A percentile compares a stretch with the other conserved stretches of the same genome.
These are phyloP conservation scores for Lentinula raphanica DNA, from an alignment of 768 basidiomycete genomes.

Conservation along the genomic window DNA sequence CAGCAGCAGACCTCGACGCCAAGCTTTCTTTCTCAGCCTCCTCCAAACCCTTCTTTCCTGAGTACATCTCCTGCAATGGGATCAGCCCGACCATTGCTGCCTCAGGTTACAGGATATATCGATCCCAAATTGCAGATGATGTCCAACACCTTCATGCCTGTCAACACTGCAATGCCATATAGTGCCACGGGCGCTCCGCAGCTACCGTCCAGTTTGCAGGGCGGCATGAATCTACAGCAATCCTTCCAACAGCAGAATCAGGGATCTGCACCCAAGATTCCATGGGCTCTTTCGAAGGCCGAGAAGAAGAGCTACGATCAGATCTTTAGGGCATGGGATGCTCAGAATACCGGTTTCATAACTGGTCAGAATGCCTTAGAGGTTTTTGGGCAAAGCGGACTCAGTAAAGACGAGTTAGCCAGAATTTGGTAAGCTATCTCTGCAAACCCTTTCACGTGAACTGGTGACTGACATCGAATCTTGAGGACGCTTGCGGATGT, in stretches of 20 bases:
- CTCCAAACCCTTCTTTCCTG: constrained; percentile 45
- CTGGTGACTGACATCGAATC: constrained; percentile 5
- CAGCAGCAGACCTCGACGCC: constrained; percentile 42
- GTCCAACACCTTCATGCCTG: constrained; percentile 89
- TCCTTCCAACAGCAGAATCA: constrained; percentile 87
- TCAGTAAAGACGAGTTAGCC: constrained; percentile 86
- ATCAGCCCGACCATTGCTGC: constrained; percentile 17
- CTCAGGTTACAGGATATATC: constrained; percentile 71
- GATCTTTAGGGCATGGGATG: constrained; percentile 97
- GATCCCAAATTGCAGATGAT: constrained; percentile 86
- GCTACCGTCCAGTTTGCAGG: constrained; percentile 51
- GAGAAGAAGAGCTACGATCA: constrained; percentile 97
- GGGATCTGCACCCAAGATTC: constrained; percentile 60
- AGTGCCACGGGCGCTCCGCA: constrained; percentile 58
- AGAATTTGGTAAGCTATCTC: constrained; percentile 72
- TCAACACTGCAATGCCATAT: constrained; percentile 56
- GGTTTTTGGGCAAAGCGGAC: constrained; percentile 90
- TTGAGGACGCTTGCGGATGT: constrained; percentile 86
- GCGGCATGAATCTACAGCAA: constrained; percentile 64
- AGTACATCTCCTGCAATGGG: constrained; percentile 50
- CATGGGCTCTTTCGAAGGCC: constrained; percentile 81
- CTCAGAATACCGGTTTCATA: constrained; percentile 76
- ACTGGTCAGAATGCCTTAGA: constrained; percentile 78
- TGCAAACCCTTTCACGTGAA: not conserved
- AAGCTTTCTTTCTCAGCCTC: constrained; percentile 39